These are phyloP conservation scores for Leavenworthia alabamica DNA, from an alignment of 345 rosid species.

Conservation along the genomic window DNA sequence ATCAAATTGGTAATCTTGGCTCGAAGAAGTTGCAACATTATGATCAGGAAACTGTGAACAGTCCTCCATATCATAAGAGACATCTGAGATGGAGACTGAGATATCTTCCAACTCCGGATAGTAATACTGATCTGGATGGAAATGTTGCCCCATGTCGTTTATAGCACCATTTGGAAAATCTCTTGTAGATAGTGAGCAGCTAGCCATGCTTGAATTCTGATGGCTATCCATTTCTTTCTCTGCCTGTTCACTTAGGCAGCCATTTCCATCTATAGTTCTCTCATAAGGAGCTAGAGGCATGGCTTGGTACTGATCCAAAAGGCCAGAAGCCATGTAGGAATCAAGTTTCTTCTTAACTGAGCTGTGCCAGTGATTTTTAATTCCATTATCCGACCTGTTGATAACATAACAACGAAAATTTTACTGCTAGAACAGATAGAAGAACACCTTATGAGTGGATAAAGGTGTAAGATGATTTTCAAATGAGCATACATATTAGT, in stretches of 20 bases:
- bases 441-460: neutral
- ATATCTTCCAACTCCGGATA: conserved; percentile 47
- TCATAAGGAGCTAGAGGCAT: conserved; percentile 62
- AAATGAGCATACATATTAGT: conserved; percentile 8
- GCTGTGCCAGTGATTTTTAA: conserved; percentile 99
- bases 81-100: conserved; percentile 54
- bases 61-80: conserved; percentile 52
- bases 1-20: conserved; percentile 45
- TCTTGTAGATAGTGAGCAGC: conserved; percentile 56
- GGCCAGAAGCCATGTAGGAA: conserved; percentile 82
- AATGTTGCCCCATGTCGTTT: conserved; percentile 36
- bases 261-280: conserved; percentile 55
- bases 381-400: conserved; percentile 94
- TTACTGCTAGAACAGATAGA: neutral
- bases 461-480: neutral
- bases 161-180: conserved; percentile 38
- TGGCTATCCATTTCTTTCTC: conserved; percentile 55
- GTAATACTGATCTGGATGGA: conserved; percentile 51
- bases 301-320: conserved; percentile 73
- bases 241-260: conserved; percentile 38
- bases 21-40: conserved; percentile 36
- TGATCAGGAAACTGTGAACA: conserved; percentile 47
- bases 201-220: conserved; percentile 50
- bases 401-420: conserved; percentile 18
- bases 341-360: conserved; percentile 96